Evolutionary conservation across 345 rosid genomes (phyloP).

Genomic region (Eucalyptus sp.): DNA sequence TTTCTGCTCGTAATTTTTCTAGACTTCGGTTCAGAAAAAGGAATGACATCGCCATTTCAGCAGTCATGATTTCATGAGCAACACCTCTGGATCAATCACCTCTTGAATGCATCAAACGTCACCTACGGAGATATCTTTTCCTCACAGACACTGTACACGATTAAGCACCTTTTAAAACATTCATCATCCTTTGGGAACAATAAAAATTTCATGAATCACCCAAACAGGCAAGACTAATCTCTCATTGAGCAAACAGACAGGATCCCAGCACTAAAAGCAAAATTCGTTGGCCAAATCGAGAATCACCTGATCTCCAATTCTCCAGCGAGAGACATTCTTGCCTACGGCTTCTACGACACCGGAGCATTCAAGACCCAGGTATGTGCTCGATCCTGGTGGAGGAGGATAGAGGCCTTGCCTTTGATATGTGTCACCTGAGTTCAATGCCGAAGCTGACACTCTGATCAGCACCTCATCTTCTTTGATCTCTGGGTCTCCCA

Average conservation of each 20-base stretch:
- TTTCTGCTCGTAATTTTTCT: neutral
- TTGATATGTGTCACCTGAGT: constrained; percentile 61
- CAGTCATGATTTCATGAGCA: neutral
- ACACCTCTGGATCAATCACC: neutral
- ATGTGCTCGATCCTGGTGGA: constrained; percentile 62
- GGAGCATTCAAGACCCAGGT: constrained; percentile 74
- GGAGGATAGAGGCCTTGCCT: constrained; percentile 58
- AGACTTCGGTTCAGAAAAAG: neutral
- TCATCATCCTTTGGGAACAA: neutral
- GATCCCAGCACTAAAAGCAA: neutral
- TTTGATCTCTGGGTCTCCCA: constrained; percentile 50
- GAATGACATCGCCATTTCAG: neutral
- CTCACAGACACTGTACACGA: neutral
- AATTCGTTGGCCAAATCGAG: neutral
- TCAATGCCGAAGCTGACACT: constrained; percentile 59
- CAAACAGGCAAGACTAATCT: neutral
- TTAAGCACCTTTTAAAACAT: neutral
- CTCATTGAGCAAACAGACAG: neutral
- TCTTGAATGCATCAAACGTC: neutral
- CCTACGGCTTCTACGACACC: constrained; percentile 52
- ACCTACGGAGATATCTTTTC: neutral
- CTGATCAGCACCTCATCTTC: constrained; percentile 64
- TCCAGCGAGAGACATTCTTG: constrained; percentile 54
- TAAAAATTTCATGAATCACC: neutral
- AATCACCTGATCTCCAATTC: constrained; percentile 56